These are phyloP conservation scores for Coniosporium apollinis DNA, from an alignment of 495 filamentous ascomycete genomes.

Conservation along the genomic window DNA sequence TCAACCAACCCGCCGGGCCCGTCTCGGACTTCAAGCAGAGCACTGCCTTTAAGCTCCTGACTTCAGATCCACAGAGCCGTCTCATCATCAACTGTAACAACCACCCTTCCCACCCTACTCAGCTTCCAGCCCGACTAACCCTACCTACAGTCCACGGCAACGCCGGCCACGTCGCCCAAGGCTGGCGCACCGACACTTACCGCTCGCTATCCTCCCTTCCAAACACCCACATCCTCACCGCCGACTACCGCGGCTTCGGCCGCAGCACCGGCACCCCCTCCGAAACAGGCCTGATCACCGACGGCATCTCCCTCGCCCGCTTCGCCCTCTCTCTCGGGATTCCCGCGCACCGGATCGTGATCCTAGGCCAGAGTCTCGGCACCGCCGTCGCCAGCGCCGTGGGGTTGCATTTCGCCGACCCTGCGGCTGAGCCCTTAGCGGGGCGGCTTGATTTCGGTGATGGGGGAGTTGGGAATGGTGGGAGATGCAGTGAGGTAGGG, in stretches of 20 bases:
- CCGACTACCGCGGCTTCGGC: conserved; percentile 89
- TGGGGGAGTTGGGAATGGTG: neutral
- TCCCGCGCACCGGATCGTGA: conserved; percentile 51
- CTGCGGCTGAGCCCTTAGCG: conserved; percentile 1
- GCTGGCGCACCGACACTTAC: conserved; percentile 34
- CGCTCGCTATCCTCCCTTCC: conserved; percentile 28
- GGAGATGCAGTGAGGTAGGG: neutral
- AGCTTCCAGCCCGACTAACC: neutral
- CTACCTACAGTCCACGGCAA: conserved; percentile 20
- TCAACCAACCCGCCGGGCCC: conserved; percentile 5
- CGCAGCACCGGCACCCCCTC: conserved; percentile 62
- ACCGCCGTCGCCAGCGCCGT: conserved; percentile 65
- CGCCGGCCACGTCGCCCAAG: conserved; percentile 36
- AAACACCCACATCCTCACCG: conserved; percentile 46
- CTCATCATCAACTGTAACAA: conserved; percentile 22
- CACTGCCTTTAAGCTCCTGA: conserved; percentile 17
- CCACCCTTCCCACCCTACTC: neutral
- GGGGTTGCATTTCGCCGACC: conserved; percentile 45
- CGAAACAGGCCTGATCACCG: conserved; percentile 66
- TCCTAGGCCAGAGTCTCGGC: conserved; percentile 81
- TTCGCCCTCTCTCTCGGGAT: conserved; percentile 55
- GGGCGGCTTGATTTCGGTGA: neutral
- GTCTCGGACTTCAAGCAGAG: conserved; percentile 17
- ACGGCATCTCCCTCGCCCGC: conserved; percentile 53
- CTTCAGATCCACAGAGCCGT: conserved; percentile 15